Conservation (phyloP, 2,329 filamentous ascomycete species). For the Aspergillus sclerotialis region DNA sequence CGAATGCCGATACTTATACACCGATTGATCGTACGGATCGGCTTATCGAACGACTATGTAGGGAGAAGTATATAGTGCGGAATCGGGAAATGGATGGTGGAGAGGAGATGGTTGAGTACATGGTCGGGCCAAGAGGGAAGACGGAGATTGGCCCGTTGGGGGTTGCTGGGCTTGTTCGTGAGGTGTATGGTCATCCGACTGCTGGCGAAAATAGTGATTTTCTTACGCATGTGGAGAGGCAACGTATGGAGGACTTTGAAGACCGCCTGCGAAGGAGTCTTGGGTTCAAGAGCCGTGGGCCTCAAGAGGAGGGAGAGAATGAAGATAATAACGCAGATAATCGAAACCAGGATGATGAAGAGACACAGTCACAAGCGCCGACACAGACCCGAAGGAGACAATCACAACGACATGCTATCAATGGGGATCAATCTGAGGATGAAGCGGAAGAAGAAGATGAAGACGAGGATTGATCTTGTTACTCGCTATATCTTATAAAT, state of each 20-base stretch:
- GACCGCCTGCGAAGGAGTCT: constrained; percentile 57
- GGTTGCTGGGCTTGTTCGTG: constrained; percentile 61
- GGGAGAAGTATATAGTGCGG: constrained; percentile 76
- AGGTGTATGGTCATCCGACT: constrained; percentile 43
- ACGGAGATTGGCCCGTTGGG: constrained; percentile 75
- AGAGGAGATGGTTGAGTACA: constrained; percentile 72
- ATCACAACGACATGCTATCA: constrained; percentile 2
- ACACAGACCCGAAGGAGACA: too few species aligned
- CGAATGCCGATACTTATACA: constrained; percentile 69
- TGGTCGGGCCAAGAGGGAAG: constrained; percentile 76
- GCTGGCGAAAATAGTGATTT: constrained; percentile 11
- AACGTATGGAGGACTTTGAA: constrained; percentile 50
- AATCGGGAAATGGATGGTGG: constrained; percentile 62
- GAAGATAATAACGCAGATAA: neutral
- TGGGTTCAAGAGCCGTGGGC: constrained; percentile 37
- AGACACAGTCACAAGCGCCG: too few species aligned
- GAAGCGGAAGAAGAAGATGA: constrained; percentile 3
- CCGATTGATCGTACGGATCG: constrained; percentile 69
- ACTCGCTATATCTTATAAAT: too few species aligned
- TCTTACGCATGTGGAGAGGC: constrained; percentile 10
- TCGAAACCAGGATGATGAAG: neutral
- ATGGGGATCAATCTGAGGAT: constrained; percentile 9
- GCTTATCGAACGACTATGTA: constrained; percentile 65
- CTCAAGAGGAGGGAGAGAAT: constrained; percentile 4
- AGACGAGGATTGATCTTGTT: constrained; percentile 5